Base-by-base conservation (phyloP, 345 rosid species). In the Durio zibethinus region DNA sequence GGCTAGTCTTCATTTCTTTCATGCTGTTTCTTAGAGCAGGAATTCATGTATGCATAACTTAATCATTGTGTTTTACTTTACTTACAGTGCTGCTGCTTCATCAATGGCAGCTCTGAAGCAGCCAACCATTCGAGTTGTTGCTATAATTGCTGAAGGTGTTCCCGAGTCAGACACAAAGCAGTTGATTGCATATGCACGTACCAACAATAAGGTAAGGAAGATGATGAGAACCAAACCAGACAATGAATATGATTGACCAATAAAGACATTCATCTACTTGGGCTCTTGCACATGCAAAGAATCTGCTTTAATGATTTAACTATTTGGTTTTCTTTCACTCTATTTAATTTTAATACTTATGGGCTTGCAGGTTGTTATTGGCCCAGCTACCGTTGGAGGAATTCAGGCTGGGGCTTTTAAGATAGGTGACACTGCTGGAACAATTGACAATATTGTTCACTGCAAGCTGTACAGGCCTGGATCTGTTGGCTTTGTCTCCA, bases 371-470 rank as follows among this genome's bases (percentile, higher is more conserved):
- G 99, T 95, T 90, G 94, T 95, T 78, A 90, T 95, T 75, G 99
- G 99, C 75, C 99, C 99, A 20, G 99, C 99, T 79, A 93, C 99
- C 20, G 99, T 95, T 73, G 99, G 99, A 84, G 99, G 99, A 74
- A 81, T 93, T 83, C 98, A 93, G 88, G 99, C 96, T 81, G 99
- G 99, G 78, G 98, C 99, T 72, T 93, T 95, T 86, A 95, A 93
- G 86, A 95, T 95, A 36, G 99, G 99, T 57, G 99, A 95, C 86
- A 95, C 99, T 85, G 98, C 99, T 43, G 99, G 99, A 84, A 95
- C 99, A 75, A 89, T 93, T 69, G 99, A 93, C 76, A 95, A 95
- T 81, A 92, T 93, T 63, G 87, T 93, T 80, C 88, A 92, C 10
- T 89, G 98, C 97, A 95, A 90, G 86, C 85, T 95, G 54, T 95